These are phyloP conservation scores for Colletotrichum tamarilloi DNA, from an alignment of 2,329 filamentous ascomycete species.

Conservation along the genomic window DNA sequence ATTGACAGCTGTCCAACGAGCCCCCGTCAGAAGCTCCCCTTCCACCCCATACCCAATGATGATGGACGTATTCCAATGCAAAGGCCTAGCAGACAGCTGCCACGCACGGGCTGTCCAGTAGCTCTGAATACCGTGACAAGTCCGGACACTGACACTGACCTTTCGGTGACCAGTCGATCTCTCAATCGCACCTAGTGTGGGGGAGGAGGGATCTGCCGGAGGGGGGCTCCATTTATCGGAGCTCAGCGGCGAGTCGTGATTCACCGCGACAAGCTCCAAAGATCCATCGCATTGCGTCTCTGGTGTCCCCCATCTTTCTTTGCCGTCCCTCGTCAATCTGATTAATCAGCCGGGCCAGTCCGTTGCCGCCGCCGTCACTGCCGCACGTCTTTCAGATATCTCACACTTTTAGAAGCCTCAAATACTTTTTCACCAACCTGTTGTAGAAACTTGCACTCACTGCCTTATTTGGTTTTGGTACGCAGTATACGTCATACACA, in stretches of 20 bases:
- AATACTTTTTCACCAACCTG: neutral
- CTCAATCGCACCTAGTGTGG: neutral
- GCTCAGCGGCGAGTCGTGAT: conserved; percentile 29
- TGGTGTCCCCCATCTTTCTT: neutral
- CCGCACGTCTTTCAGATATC: neutral
- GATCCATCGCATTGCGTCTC: conserved; percentile 25
- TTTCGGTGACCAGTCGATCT: conserved; percentile 15
- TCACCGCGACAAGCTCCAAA: conserved; percentile 15
- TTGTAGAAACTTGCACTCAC: neutral
- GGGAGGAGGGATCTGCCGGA: conserved; percentile 20
- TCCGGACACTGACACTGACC: conserved; percentile 1
- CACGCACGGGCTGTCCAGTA: neutral
- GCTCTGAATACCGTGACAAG: conserved; percentile 20
- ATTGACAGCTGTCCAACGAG: neutral
- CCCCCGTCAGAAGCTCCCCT: neutral
- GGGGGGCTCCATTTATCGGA: conserved; percentile 32
- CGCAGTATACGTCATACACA: neutral
- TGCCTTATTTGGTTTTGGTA: neutral
- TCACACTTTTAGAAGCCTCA: neutral
- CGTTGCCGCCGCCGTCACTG: neutral
- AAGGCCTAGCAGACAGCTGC: neutral
- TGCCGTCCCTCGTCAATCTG: conserved; percentile 14
- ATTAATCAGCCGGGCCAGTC: conserved; percentile 32
- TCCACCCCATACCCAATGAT: neutral
- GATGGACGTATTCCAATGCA: neutral